These are phyloP conservation scores for Barnettozyma populi DNA, from an alignment of 805 yeast genomes.

Conservation along the genomic window DNA sequence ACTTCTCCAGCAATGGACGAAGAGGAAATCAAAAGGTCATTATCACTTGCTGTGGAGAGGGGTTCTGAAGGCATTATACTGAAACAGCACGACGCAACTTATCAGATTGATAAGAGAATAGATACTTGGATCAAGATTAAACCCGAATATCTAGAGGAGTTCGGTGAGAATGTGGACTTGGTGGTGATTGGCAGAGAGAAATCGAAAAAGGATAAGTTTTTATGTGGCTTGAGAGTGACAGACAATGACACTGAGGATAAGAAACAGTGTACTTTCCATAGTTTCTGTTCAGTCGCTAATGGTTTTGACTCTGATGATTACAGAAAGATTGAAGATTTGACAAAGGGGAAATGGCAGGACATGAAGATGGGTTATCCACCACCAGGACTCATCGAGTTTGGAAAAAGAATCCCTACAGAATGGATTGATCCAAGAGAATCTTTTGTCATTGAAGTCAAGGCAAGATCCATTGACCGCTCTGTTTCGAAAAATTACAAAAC, in stretches of 20 bases:
- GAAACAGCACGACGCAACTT: constrained; percentile 55
- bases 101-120: constrained; percentile 55
- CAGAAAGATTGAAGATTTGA: constrained; percentile 47
- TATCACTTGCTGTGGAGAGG: constrained; percentile 51
- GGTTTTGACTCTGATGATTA: constrained; percentile 69
- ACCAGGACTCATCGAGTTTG: constrained; percentile 42
- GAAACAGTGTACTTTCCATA: constrained; percentile 37
- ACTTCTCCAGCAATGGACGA: constrained; percentile 37
- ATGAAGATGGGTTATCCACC: constrained; percentile 38
- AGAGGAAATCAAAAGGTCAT: constrained; percentile 48
- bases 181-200: constrained; percentile 73
- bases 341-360: constrained; percentile 58
- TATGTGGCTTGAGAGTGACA: constrained; percentile 62
- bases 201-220: constrained; percentile 61
- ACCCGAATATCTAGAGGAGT: constrained; percentile 82
- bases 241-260: constrained; percentile 27
- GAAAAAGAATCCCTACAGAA: constrained; percentile 53
- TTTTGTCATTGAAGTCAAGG: constrained; percentile 76
- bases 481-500: constrained; percentile 48
- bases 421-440: constrained; percentile 83
- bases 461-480: constrained; percentile 59
- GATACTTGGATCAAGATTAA: constrained; percentile 83
- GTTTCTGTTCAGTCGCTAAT: constrained; percentile 79
- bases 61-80: constrained; percentile 81
- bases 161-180: constrained; percentile 82